Evolutionary conservation across 805 yeast species (phyloP).

Genomic region (Spathaspora hagerdaliae): DNA sequence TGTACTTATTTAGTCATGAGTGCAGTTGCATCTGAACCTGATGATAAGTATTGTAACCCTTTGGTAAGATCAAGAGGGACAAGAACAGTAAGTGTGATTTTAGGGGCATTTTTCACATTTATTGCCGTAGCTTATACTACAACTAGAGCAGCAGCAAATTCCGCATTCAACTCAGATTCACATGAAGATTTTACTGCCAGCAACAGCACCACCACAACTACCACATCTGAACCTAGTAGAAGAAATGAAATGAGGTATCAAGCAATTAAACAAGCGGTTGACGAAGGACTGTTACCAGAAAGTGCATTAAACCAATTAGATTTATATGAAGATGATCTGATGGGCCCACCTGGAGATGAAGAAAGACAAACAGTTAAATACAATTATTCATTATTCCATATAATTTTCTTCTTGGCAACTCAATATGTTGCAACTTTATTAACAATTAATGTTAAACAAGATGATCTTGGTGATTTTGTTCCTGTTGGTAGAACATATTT

Average conservation of each 20-base stretch:
- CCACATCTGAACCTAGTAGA: slow-evolving; percentile 43
- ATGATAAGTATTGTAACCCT: slow-evolving; percentile 89
- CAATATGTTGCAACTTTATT: slow-evolving; percentile 93
- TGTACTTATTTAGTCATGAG: slow-evolving; percentile 88
- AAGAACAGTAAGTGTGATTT: slow-evolving; percentile 76
- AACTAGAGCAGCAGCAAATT: slow-evolving; percentile 84
- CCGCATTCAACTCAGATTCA: slow-evolving; percentile 39
- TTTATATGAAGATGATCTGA: slow-evolving; percentile 45
- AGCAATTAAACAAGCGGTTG: slow-evolving; percentile 92
- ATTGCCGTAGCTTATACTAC: slow-evolving; percentile 96
- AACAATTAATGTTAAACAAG: slow-evolving; percentile 86
- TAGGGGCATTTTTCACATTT: slow-evolving; percentile 93
- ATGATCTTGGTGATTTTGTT: slow-evolving; percentile 80
- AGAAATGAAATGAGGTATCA: slow-evolving; percentile 76
- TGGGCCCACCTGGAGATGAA: slow-evolving; percentile 45
- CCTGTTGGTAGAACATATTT: slow-evolving; percentile 98
- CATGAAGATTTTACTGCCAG: slow-evolving; percentile 34
- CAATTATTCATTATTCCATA: slow-evolving; percentile 83
- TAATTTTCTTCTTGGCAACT: slow-evolving; percentile 90
- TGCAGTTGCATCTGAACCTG: slow-evolving; percentile 96
- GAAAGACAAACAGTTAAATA: slow-evolving; percentile 65
- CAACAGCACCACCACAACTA: slow-evolving; percentile 28
- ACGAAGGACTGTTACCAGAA: slow-evolving; percentile 90
- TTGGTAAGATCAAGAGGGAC: slow-evolving; percentile 85
- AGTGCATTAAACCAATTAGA: slow-evolving; percentile 80